Evolutionary conservation across 805 yeast genomes (phyloP), one percentile per base, ranked within the genome.

Genomic region (Grigorovia transvaalensis): DNA sequence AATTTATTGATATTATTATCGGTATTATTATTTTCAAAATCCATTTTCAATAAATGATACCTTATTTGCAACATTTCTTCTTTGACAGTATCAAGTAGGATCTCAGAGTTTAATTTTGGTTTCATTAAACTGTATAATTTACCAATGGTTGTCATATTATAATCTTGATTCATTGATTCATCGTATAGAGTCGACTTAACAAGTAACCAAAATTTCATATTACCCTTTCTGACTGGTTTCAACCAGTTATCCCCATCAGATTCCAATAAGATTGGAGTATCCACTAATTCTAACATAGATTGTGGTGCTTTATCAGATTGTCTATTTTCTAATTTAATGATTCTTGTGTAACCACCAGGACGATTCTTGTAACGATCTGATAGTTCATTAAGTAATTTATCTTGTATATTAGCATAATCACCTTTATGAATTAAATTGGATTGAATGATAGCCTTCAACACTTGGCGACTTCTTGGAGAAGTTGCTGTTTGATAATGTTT

Each of bases 301-400:
- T 87, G 93, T 35, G 90, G 90, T 0, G 97, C 96, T 55, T 82
- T 85, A 66, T 93, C 99, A 51, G 93, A 90, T 47, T 84, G 68
- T 57, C 98, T 76, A 17, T 90, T 88, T 67, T 93, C 98, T 54
- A 93, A 72, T 59, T 79, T 82, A 55, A 89, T 71, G 50, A 91
- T 79, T 58, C 98, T 79, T 2, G 97, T 88, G 71, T 84, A 91
- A 1, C 97, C 97, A 55, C 88, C 86, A 0, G 68, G 63, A 70
- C 96, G 78, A 23, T 68, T 61, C 4, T 71, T 61, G 63, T 85
- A 90, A 52, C 95, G 74, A 44, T 78, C 74, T 4, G 80, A 78
- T 44, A 90, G 72, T 44, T 79, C 88, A 17, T 74, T 76, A 54
- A 84, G 72, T 45, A 93, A 70, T 62, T 85, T 87, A n/a, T 86